Base-by-base conservation (phyloP, 1,284 basidiomycete genomes). In the Sanghuangporus weigelae region DNA sequence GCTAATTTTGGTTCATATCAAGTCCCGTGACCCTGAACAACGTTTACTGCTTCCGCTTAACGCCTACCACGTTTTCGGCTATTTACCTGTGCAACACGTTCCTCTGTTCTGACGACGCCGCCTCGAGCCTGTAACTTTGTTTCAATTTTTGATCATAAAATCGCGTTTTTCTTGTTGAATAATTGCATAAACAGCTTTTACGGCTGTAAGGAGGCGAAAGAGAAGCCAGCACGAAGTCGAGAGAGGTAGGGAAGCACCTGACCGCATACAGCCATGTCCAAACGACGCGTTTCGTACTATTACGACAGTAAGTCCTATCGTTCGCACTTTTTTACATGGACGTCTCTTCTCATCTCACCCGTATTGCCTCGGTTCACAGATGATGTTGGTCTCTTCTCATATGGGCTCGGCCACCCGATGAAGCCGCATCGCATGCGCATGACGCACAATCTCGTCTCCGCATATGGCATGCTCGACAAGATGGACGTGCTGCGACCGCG, bases 401-500 rank as follows among this genome's bases (percentile, higher is more conserved):
- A 96, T 73, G 94, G 93, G 54, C 80, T 91, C 44, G 90, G 90
- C 2, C 94, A 96, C 70, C 91, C 90, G 42, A 97, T 98, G 94
- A 97, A 97, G 75, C 96, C 96, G 0, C 94, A 96, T 73, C 83
- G 95, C 54, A 95, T 97, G 79, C 84, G 89, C 51, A 90, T 98
- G 76, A 93, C 96, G 0, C 95, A 98, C 74, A 93, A 96, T 70
- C 81, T 99, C 62, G 87, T 98, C 56, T 84, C 88, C 36, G 92
- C 93, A 59, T 98, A 98, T 70, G 91, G 89, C 12, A 90, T 99
- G 84, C 79, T 96, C 44, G 85, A 87, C 66, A 86, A 91, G 75
- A 96, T 98, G 95, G 89, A 96, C 71, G 84, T 97, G 62, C 78
- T 96, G 93, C 84, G 85, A 71, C 90, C 97, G 1, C 87, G 84